Base-by-base conservation (phyloP, 768 basidiomycete genomes). In the Hygrocybe punicea region DNA sequence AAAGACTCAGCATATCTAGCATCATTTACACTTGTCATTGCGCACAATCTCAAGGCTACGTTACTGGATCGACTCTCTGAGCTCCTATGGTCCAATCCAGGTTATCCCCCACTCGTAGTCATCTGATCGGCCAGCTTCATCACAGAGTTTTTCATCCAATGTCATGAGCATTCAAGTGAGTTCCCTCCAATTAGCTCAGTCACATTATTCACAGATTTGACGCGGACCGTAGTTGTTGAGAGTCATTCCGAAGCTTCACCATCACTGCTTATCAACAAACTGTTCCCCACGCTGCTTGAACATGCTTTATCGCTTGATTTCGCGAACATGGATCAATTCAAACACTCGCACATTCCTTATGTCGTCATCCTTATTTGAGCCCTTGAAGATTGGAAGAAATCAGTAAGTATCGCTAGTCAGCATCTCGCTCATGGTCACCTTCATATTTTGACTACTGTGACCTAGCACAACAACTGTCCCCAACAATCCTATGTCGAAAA, bases 281-380 rank as follows among this genome's bases (percentile, higher is more conserved):
- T 97, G 0, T 98, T 98, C 78, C 86, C 90, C 0, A 81, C 84
- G 0, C 82, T 99, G 6, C 78, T 87, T 55, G 79, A 88, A 51
- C 86, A 90, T 69, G 84, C 93, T 0, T 67, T 80, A 13, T 78
- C 81, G 0, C 76, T 96, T 50, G 86, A 97, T 61, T 81, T 94
- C 57, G 80, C 80, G 16, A 75, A 76, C 24, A 84, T 98, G 83
- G 94, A 98, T 68, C 83, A 85, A 17, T 94, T 90, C 10, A 89
- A 93, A 52, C 93, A 97, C 66, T 82, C 82, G 0, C 96, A 99
- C 69, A 76, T 98, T 34, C 95, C 97, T 0, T 98, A 91, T 63
- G 86, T 96, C 49, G 76, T 93, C 56, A 87, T 98, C 57, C 84
- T 98, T 37, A 87, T 98, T 36, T 86, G 86, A n/a, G 86, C 83